Evolutionary conservation across 2,329 filamentous ascomycete species (phyloP).

Genomic region (Cryphonectria japonica): DNA sequence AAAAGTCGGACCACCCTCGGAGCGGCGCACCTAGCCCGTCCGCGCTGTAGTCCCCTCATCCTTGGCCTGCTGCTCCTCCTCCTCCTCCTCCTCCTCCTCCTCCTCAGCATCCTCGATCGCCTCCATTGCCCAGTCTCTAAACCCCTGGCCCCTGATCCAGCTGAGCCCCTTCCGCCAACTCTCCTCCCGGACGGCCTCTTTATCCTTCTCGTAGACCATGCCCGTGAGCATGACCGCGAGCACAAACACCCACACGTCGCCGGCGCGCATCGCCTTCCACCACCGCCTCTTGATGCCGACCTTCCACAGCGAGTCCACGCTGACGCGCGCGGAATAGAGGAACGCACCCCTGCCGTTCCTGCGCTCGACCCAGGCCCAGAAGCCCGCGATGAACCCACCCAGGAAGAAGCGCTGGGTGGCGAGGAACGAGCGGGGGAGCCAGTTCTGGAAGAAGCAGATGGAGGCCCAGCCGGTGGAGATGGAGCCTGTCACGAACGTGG

Average conservation of each 20-base stretch:
- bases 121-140: slow-evolving; percentile 66
- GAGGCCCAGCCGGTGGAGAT: slow-evolving; percentile 86
- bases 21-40: neutral
- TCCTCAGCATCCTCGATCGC: slow-evolving; percentile 53
- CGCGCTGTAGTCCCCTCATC: neutral
- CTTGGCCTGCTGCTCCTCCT: slow-evolving; percentile 28
- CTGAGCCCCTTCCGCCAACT: slow-evolving; percentile 73
- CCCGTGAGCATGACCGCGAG: slow-evolving; percentile 77
- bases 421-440: slow-evolving; percentile 74
- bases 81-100: slow-evolving; percentile 39
- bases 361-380: slow-evolving; percentile 81
- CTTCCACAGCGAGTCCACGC: slow-evolving; percentile 86
- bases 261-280: slow-evolving; percentile 82
- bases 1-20: too few species aligned
- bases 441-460: slow-evolving; percentile 84
- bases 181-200: slow-evolving; percentile 67
- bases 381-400: slow-evolving; percentile 80
- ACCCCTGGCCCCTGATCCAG: slow-evolving; percentile 76
- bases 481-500: slow-evolving; percentile 78
- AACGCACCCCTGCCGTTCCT: slow-evolving; percentile 69
- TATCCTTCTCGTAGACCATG: slow-evolving; percentile 74
- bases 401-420: slow-evolving; percentile 89
- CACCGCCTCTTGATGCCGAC: slow-evolving; percentile 88
- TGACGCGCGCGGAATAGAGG: slow-evolving; percentile 77
- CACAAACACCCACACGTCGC: slow-evolving; percentile 85